These are phyloP conservation scores for Stenogyne calaminthoides DNA, from an alignment of 305 asterid species.

Conservation along the genomic window DNA sequence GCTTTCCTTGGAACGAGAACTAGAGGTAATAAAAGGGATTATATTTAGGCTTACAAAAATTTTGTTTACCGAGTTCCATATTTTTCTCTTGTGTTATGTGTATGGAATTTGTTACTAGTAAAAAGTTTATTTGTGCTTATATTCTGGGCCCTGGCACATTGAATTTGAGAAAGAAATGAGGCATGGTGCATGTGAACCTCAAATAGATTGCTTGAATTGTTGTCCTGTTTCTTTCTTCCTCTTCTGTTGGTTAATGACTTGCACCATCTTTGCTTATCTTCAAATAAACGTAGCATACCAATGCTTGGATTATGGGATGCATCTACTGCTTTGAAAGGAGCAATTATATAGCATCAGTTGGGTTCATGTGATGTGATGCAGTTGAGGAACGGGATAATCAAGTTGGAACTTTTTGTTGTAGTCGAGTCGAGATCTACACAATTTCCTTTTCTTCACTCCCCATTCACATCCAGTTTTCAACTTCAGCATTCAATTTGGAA, in stretches of 20 bases:
- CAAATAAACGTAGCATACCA: background rate
- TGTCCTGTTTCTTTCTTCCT: background rate
- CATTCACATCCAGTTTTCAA: background rate
- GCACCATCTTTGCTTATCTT: slow-evolving; percentile 8
- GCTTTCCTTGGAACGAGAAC: slow-evolving; percentile 75
- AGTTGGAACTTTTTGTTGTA: background rate
- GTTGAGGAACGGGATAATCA: background rate
- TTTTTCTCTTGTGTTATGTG: background rate
- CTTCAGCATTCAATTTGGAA: no score
- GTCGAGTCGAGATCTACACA: background rate
- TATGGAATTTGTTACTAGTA: background rate
- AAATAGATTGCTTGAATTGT: slow-evolving; percentile 6
- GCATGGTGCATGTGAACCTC: slow-evolving; percentile 11
- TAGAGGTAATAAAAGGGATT: slow-evolving; percentile 53
- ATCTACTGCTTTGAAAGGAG: slow-evolving; percentile 11
- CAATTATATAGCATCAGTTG: background rate
- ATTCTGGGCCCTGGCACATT: slow-evolving; percentile 15
- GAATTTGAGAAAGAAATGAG: background rate
- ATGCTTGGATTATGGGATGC: slow-evolving; percentile 13
- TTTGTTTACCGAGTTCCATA: background rate
- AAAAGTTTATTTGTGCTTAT: background rate
- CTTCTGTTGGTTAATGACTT: slow-evolving; percentile 1
- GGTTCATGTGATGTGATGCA: slow-evolving; percentile 10
- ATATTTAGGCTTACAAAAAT: slow-evolving; percentile 3
- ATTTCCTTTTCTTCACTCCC: background rate